Percentiles rank a stretch among this genome's conserved stretches.
Evolutionary conservation across 2,329 filamentous ascomycete species (phyloP).

Genomic region (Aspergillus glaucus): DNA sequence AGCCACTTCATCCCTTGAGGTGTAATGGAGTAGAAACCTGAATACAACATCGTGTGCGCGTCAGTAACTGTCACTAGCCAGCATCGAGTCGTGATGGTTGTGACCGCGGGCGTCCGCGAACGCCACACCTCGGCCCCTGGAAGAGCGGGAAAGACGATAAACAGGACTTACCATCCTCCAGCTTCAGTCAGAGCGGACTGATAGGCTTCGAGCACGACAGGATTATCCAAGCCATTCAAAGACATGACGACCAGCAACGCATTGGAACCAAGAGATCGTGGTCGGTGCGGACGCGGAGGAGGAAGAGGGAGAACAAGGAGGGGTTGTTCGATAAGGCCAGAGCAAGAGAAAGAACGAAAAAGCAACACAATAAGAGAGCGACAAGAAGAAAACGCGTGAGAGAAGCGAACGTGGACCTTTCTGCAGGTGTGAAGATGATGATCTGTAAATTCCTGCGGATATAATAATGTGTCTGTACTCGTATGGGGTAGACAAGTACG

Average conservation of each 20-base stretch:
- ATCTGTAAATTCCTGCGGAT: too few species aligned
- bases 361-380: slow-evolving; percentile 7
- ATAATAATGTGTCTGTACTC: too few species aligned
- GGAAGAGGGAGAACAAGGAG: slow-evolving; percentile 2
- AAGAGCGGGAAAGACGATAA: slow-evolving; percentile 4
- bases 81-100: too few species aligned
- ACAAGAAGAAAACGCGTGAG: neutral
- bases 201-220: slow-evolving; percentile 75
- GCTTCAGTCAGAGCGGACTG: slow-evolving; percentile 72
- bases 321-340: slow-evolving; percentile 4
- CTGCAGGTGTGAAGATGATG: too few species aligned
- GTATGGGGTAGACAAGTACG: too few species aligned
- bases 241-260: slow-evolving; percentile 60
- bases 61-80: neutral
- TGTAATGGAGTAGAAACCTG: slow-evolving; percentile 94
- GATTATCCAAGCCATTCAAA: slow-evolving; percentile 85
- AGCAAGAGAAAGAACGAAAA: slow-evolving; percentile 7
- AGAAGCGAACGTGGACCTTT: too few species aligned
- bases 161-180: slow-evolving; percentile 76
- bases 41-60: slow-evolving; percentile 3
- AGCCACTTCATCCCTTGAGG: slow-evolving; percentile 78
- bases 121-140: neutral
- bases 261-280: slow-evolving; percentile 17
- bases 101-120: neutral
- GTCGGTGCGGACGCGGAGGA: slow-evolving; percentile 2